Percentiles rank a stretch among this genome's conserved stretches.
Conservation (phyloP, 371 early-diverging fungal species). For the Actinomucor elegans region DNA sequence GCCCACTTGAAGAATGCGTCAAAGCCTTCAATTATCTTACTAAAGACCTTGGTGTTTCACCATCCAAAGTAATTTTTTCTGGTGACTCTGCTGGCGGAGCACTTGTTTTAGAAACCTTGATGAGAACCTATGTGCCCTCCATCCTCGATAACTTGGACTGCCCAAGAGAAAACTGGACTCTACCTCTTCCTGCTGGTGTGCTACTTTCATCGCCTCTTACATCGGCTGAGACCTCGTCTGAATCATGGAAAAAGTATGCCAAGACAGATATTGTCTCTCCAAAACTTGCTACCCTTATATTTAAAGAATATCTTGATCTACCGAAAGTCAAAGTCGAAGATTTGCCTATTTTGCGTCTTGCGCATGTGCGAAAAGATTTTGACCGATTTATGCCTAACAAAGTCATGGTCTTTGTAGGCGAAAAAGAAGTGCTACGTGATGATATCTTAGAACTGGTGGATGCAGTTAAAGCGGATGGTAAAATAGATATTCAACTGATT, state of each 20-base stretch:
- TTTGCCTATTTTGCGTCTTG: constrained; percentile 26
- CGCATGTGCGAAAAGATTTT: constrained; percentile 20
- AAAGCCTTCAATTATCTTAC: constrained; percentile 49
- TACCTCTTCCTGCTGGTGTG: constrained; percentile 35
- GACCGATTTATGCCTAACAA: constrained; percentile 33
- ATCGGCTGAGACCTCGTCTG: constrained; percentile 23
- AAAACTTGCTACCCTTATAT: constrained; percentile 23
- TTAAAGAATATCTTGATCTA: constrained; percentile 34
- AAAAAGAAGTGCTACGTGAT: constrained; percentile 42
- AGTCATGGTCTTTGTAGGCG: constrained; percentile 34
- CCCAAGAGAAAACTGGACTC: constrained; percentile 20
- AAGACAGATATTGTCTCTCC: constrained; percentile 30
- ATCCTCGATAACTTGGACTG: constrained; percentile 17
- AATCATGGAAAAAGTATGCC: constrained; percentile 29
- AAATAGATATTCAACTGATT: constrained; percentile 17
- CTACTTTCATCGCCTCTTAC: constrained; percentile 36
- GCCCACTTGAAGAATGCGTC: constrained; percentile 44
- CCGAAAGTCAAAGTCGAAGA: constrained; percentile 24
- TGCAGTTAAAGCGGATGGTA: constrained; percentile 21
- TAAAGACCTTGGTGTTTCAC: constrained; percentile 30
- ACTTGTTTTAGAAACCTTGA: constrained; percentile 29
- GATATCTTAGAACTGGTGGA: constrained; percentile 26
- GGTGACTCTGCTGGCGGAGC: constrained; percentile 45
- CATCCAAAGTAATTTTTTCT: constrained; percentile 33
- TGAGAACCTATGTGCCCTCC: constrained; percentile 28